These are phyloP conservation scores for Cadophora sp. DNA, from an alignment of 2,329 filamentous ascomycete species.

Conservation along the genomic window DNA sequence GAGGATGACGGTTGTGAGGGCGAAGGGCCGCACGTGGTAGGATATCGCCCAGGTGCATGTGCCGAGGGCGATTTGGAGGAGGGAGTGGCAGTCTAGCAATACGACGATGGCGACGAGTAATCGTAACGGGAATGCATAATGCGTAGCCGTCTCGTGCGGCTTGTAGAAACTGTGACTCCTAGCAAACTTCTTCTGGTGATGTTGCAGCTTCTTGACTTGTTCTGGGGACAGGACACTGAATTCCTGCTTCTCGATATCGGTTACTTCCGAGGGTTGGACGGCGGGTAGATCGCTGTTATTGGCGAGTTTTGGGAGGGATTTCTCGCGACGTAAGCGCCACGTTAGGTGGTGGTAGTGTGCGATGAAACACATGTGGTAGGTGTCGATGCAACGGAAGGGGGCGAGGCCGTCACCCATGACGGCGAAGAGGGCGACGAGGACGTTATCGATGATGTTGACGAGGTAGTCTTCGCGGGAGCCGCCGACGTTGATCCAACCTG, in stretches of 20 bases:
- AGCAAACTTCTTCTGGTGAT: conserved; percentile 81
- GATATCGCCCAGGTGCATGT: conserved; percentile 80
- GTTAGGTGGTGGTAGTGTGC: conserved; percentile 69
- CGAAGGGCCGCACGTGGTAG: conserved; percentile 71
- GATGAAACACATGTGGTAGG: conserved; percentile 78
- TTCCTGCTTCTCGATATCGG: conserved; percentile 48
- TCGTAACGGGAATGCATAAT: conserved; percentile 77
- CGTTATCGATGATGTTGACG: conserved; percentile 74
- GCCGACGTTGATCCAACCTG: conserved; percentile 79
- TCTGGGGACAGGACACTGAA: conserved; percentile 67
- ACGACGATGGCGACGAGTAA: conserved; percentile 80
- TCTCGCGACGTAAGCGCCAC: conserved; percentile 63
- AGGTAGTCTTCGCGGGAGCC: conserved; percentile 68
- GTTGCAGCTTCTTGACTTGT: conserved; percentile 73
- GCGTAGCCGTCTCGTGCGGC: conserved; percentile 83
- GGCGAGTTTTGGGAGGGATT: conserved; percentile 60
- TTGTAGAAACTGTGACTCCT: conserved; percentile 91
- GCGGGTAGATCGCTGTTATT: conserved; percentile 67
- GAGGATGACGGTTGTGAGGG: conserved; percentile 81
- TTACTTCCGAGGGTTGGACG: conserved; percentile 39
- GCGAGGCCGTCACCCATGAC: conserved; percentile 74
- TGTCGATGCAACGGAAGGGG: conserved; percentile 80
- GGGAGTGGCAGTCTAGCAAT: conserved; percentile 78
- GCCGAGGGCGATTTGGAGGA: conserved; percentile 81
- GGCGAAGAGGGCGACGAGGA: conserved; percentile 73